Conservation (phyloP, 345 rosid species). For the Acer campestre region DNA sequence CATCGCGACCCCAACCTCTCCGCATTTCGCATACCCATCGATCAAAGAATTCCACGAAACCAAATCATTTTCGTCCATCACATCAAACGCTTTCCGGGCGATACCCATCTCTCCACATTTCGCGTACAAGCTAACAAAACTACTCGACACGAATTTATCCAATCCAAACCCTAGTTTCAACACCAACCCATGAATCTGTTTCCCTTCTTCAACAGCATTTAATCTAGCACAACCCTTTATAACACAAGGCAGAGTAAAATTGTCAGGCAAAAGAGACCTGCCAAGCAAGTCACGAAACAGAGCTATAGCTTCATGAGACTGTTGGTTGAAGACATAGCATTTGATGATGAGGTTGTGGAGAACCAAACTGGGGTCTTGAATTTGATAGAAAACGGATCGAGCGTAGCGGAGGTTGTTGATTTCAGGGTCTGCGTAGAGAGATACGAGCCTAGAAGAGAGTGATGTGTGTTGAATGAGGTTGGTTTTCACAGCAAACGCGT, state of each 20-base stretch:
- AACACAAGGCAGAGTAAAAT: conserved; percentile 54
- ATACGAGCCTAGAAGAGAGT: conserved; percentile 46
- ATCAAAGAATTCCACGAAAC: conserved; percentile 53
- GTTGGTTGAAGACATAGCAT: conserved; percentile 45
- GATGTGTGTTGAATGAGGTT: conserved; percentile 35
- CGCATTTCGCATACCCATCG: conserved; percentile 48
- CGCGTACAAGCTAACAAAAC: conserved; percentile 54
- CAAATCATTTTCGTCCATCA: conserved; percentile 43
- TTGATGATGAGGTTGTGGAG: conserved; percentile 52
- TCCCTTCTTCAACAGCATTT: conserved; percentile 49
- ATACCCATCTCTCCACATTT: conserved; percentile 42
- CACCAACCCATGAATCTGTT: conserved; percentile 57
- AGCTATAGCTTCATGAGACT: conserved; percentile 43
- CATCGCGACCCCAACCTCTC: conserved; percentile 39
- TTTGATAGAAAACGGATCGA: conserved; percentile 45
- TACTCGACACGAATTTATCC: conserved; percentile 58
- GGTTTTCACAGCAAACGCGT: conserved; percentile 48
- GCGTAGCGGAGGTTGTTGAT: conserved; percentile 47
- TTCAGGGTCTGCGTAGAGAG: conserved; percentile 39
- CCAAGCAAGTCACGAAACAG: conserved; percentile 36
- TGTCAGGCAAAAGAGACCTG: conserved; percentile 38
- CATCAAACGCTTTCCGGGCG: conserved; percentile 48
- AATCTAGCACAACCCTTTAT: conserved; percentile 56
- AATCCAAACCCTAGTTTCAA: conserved; percentile 47
- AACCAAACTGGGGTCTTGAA: conserved; percentile 31